Evolutionary conservation across 768 basidiomycete genomes (phyloP), one percentile per base, ranked within the genome.

Genomic region (Tulasnella sp.): DNA sequence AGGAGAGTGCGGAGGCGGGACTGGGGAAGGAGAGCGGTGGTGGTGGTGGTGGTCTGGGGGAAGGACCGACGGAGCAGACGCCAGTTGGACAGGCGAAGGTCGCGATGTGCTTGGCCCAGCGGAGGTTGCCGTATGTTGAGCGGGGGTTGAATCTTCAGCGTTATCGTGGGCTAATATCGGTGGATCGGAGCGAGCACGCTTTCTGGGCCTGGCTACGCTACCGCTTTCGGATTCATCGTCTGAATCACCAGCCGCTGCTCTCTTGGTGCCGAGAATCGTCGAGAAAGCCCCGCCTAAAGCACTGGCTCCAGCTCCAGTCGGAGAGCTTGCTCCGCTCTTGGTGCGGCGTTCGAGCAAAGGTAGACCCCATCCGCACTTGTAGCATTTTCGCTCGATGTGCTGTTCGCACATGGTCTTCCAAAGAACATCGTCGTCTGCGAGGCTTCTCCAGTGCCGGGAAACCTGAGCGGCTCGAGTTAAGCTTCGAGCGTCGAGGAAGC

Each of bases 381-480:
- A 91, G 84, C 98, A 99, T 84, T 96, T 97, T 84, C 96, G 93
- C 28, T 97, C 97, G 79, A 99, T 99, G 82, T 99, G 98, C 85
- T 99, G 98, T 84, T 97, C 96, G 85, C 98, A 99, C 85, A 99
- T 99, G 31, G 92, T 92, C 58, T 93, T 90, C 98, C 98, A 99
- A 75, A 99, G 90, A 72, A 96, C 88, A 83, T 99, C 95, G 85
- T 99, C 97, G 86, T 99, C 97, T 0, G 97, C 97, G 9, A 98
- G 91, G 40, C 86, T 86, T 84, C 91, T 93, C 98, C 98, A 99
- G 4, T 89, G 90, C 76, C 89, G 91, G 77, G 91, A 92, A 74
- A 98, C 96, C 85, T 98, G 97, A 0, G 96, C 96, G 7, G 97
- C 97, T 60, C 96, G 93, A 82, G 96, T 96, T 8, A 98, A 91